phyloP scores from a whole-genome alignment of 495 filamentous ascomycete genomes.

The Endocarpon pusillum region DNA sequence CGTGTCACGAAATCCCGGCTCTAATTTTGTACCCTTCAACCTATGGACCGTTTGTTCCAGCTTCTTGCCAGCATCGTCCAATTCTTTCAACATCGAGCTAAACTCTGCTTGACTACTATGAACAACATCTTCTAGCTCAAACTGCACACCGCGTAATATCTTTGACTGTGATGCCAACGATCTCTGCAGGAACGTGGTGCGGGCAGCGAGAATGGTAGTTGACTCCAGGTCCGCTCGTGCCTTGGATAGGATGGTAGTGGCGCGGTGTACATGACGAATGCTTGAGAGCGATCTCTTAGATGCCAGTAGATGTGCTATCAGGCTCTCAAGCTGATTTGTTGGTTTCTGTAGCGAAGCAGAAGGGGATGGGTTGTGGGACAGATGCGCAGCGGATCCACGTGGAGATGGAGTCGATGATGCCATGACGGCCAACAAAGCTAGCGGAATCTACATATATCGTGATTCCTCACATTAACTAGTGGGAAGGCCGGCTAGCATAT shows the following conservation, averaged over 20 bases:
- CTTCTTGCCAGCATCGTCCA: conserved; percentile 58
- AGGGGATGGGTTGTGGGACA: not conserved
- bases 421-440: conserved; percentile 10
- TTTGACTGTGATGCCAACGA: conserved; percentile 58
- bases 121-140: conserved; percentile 38
- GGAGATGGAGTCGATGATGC: conserved; percentile 20
- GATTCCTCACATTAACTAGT: too few relatives aligned
- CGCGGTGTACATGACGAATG: conserved; percentile 66
- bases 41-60: conserved; percentile 54
- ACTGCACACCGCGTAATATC: conserved; percentile 48
- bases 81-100: conserved; percentile 40
- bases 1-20: conserved; percentile 51
- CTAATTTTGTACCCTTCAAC: conserved; percentile 54
- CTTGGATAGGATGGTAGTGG: conserved; percentile 67
- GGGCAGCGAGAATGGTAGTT: conserved; percentile 57
- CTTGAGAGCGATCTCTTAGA: conserved; percentile 86
- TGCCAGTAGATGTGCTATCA: conserved; percentile 67
- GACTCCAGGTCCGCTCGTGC: conserved; percentile 65
- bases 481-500: too few relatives aligned
- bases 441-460: not conserved
- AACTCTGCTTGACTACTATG: conserved; percentile 38
- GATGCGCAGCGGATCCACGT: too few relatives aligned
- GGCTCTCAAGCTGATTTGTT: conserved; percentile 40
- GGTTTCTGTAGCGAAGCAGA: conserved; percentile 13
- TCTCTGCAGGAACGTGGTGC: conserved; percentile 56